Conservation (phyloP, 1,139 yeast species). For the Saccharomyces uvarum region DNA sequence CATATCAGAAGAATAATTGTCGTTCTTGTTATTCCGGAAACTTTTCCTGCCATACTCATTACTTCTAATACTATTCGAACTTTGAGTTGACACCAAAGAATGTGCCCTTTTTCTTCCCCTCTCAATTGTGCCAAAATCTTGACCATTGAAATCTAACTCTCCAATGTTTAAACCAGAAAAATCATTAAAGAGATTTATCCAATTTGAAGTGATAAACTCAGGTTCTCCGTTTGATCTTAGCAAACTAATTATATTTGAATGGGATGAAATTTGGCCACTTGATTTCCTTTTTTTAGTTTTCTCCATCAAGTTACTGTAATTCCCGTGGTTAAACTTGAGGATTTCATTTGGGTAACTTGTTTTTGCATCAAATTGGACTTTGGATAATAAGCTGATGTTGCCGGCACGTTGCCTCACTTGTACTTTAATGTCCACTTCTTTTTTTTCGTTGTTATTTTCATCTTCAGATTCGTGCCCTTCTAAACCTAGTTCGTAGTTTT, state of each 20-base stretch:
- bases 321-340: conserved; percentile 18
- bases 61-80: conserved; percentile 23
- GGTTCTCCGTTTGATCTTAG: neutral
- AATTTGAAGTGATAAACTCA: neutral
- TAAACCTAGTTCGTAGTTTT: neutral
- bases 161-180: neutral
- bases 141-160: neutral
- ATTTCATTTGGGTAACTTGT: conserved; percentile 24
- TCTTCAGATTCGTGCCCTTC: neutral
- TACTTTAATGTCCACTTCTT: neutral
- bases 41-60: conserved; percentile 25
- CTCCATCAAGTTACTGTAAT: conserved; percentile 21
- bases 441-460: neutral
- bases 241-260: neutral
- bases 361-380: conserved; percentile 15
- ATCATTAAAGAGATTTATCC: conserved; percentile 4
- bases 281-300: conserved; percentile 7
- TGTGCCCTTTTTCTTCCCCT: conserved; percentile 17
- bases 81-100: conserved; percentile 13
- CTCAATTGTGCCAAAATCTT: conserved; percentile 13
- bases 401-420: neutral
- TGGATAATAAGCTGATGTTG: neutral
- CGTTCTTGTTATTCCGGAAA: conserved; percentile 5
- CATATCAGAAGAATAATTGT: conserved; percentile 6
- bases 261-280: neutral